These are phyloP conservation scores for Jasminum sambac DNA, from an alignment of 257 asterid species.

Conservation along the genomic window DNA sequence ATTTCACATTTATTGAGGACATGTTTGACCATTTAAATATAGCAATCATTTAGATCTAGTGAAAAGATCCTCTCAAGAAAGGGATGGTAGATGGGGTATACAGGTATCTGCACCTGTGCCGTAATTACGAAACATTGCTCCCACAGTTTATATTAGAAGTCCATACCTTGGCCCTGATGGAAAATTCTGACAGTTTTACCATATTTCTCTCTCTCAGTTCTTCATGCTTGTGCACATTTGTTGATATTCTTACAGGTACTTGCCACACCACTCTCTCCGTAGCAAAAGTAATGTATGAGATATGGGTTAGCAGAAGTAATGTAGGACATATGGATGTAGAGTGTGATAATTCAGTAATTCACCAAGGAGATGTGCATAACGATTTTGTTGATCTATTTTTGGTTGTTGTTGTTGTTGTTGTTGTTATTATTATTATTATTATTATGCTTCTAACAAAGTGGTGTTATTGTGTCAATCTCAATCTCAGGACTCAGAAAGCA, in stretches of 20 bases:
- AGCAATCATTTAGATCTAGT: too few relatives aligned
- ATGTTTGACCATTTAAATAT: too few relatives aligned
- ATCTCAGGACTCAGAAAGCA: slow-evolving; percentile 63
- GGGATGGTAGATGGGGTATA: too few relatives aligned
- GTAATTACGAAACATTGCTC: background rate
- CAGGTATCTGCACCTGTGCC: background rate
- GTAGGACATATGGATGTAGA: background rate
- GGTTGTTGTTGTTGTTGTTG: background rate
- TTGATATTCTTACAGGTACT: slow-evolving; percentile 10
- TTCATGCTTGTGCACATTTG: background rate
- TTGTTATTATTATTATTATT: background rate
- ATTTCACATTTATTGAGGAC: too few relatives aligned
- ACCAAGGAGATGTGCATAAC: background rate
- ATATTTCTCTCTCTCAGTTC: background rate
- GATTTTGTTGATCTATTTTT: slow-evolving; percentile 11
- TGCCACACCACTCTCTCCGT: slow-evolving; percentile 1
- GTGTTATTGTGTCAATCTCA: slow-evolving; percentile 13
- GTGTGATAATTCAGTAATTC: background rate
- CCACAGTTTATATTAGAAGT: background rate
- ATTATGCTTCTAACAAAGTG: slow-evolving; percentile 11
- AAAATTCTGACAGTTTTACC: background rate
- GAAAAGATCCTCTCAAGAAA: too few relatives aligned
- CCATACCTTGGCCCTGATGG: background rate
- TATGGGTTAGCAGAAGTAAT: background rate
- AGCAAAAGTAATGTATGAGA: background rate